These are phyloP conservation scores for Saccharomyces jurei DNA, from an alignment of 805 yeast genomes.

Conservation along the genomic window DNA sequence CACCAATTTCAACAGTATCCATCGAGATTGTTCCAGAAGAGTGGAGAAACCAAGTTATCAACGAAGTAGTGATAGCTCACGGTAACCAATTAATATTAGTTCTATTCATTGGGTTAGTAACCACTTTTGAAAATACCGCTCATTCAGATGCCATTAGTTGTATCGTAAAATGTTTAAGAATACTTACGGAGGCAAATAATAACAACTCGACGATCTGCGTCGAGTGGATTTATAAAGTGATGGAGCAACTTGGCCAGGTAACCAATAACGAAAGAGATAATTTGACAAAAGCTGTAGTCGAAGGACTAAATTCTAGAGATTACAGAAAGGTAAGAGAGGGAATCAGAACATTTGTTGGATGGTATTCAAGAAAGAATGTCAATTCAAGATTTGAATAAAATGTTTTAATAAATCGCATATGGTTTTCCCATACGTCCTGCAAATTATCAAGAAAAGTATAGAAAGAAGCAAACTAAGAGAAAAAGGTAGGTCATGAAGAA, in stretches of 20 bases:
- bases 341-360: conserved; percentile 67
- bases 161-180: conserved; percentile 51
- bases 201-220: conserved; percentile 33
- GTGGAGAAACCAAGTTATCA: conserved; percentile 42
- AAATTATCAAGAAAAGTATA: background rate
- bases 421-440: background rate
- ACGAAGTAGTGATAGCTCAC: conserved; percentile 38
- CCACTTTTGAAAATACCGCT: conserved; percentile 61
- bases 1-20: conserved; percentile 65
- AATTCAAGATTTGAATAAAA: conserved; percentile 33
- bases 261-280: conserved; percentile 61
- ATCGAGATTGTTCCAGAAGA: conserved; percentile 46
- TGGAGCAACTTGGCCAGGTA: conserved; percentile 48
- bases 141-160: conserved; percentile 70
- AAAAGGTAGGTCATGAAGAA: background rate
- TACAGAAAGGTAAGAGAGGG: conserved; percentile 64
- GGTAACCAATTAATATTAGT: conserved; percentile 49
- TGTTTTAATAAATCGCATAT: background rate
- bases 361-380: conserved; percentile 76
- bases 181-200: conserved; percentile 41
- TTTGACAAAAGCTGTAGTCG: conserved; percentile 47
- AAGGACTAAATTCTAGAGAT: conserved; percentile 59
- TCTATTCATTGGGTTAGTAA: conserved; percentile 59
- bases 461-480: background rate
- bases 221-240: conserved; percentile 53